phyloP scores from a whole-genome alignment of 2,329 filamentous ascomycete species.

The Ilyonectria sp. region DNA sequence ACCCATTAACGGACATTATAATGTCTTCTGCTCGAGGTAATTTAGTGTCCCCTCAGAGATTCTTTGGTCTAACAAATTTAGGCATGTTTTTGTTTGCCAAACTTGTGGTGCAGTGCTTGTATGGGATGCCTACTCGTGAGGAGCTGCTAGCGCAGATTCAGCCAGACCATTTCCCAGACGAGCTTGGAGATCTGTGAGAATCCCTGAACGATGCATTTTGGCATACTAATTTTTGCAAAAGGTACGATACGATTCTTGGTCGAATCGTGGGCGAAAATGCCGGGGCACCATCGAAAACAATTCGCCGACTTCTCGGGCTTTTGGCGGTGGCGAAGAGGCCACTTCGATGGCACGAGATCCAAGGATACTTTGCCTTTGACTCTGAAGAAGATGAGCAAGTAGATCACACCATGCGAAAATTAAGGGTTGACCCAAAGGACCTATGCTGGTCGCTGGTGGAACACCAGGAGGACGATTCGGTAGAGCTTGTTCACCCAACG shows the following conservation, averaged over 20 bases:
- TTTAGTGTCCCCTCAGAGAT: neutral
- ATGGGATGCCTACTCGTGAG: neutral
- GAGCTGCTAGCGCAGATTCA: neutral
- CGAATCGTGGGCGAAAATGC: constrained; percentile 2
- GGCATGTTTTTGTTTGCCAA: constrained; percentile 22
- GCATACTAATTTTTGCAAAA: neutral
- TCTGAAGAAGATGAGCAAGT: constrained; percentile 18
- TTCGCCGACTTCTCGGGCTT: constrained; percentile 25
- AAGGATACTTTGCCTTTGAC: constrained; percentile 28
- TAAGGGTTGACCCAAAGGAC: constrained; percentile 14
- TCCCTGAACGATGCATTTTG: no score
- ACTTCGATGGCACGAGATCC: constrained; percentile 33
- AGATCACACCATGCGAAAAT: neutral
- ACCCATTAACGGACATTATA: constrained; percentile 20
- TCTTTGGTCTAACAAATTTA: neutral
- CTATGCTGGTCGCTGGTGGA: constrained; percentile 32
- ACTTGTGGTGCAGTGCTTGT: constrained; percentile 3
- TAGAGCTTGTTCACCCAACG: constrained; percentile 31
- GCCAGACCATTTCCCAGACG: constrained; percentile 3
- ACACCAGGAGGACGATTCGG: constrained; percentile 20
- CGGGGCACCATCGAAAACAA: neutral
- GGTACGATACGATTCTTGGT: constrained; percentile 21
- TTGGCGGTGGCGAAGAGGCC: constrained; percentile 28
- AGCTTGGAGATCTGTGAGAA: constrained; percentile 14
- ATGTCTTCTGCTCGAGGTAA: constrained; percentile 22